Conservation (phyloP, 2,329 filamentous ascomycete genomes). For the Ascochyta clinopodiicola region DNA sequence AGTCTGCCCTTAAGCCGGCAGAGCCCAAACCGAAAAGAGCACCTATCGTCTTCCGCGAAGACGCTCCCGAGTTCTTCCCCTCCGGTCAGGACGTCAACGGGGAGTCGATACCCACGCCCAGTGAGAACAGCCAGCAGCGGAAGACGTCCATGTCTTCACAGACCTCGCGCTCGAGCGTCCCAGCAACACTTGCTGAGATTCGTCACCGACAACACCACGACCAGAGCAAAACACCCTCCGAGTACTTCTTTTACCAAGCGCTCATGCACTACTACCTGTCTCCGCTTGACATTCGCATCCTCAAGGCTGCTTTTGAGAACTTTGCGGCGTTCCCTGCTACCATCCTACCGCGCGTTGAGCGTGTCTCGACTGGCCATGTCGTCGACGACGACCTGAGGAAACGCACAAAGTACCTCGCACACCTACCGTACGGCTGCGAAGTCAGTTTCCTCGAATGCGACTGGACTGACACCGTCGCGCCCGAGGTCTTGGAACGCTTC, state of each 20-base stretch:
- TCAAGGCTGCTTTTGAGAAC: slow-evolving; percentile 85
- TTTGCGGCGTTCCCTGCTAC: slow-evolving; percentile 85
- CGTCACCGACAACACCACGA: slow-evolving; percentile 54
- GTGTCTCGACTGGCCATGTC: slow-evolving; percentile 85
- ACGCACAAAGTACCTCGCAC: slow-evolving; percentile 83
- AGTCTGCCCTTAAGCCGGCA: slow-evolving; percentile 57
- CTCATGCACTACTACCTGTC: slow-evolving; percentile 89
- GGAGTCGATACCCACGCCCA: slow-evolving; percentile 12
- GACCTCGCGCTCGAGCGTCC: slow-evolving; percentile 44
- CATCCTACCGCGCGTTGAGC: slow-evolving; percentile 84
- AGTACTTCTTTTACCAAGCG: slow-evolving; percentile 88
- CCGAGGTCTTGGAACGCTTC: slow-evolving; percentile 77
- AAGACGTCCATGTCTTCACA: slow-evolving; percentile 42
- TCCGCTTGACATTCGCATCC: slow-evolving; percentile 87
- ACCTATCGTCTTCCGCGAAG: slow-evolving; percentile 58
- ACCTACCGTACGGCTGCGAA: slow-evolving; percentile 88
- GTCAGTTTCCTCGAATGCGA: slow-evolving; percentile 92
- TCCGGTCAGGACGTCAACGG: slow-evolving; percentile 52
- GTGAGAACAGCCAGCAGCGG: slow-evolving; percentile 24
- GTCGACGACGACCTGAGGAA: slow-evolving; percentile 85
- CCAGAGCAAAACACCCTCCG: slow-evolving; percentile 54
- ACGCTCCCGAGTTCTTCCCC: slow-evolving; percentile 54
- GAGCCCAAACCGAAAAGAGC: slow-evolving; percentile 57
- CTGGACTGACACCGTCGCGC: slow-evolving; percentile 86
- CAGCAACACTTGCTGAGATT: slow-evolving; percentile 55